phyloP scores from a whole-genome alignment of 768 basidiomycete species.

The Tricholoma hemisulphureum region DNA sequence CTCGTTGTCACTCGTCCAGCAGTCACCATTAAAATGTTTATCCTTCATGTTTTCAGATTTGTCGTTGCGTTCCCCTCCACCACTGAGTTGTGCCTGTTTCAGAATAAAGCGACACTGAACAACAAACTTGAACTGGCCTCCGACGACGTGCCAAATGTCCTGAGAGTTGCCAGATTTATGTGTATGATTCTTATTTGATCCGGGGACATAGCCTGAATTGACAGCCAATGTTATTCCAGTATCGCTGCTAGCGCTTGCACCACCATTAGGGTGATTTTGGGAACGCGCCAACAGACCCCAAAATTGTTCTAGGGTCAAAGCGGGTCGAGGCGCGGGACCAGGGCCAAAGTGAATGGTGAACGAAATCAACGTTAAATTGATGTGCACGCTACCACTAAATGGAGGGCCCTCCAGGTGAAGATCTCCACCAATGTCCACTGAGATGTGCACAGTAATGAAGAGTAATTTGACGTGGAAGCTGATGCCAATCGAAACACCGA shows the following conservation, averaged over 20 bases:
- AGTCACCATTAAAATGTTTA: too few relatives aligned
- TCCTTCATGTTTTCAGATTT: too few relatives aligned
- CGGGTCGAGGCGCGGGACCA: not conserved
- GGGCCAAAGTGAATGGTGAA: not conserved
- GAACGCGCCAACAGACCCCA: not conserved
- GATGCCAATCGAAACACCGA: not conserved
- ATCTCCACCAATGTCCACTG: not conserved
- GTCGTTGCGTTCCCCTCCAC: too few relatives aligned
- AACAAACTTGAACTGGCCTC: not conserved
- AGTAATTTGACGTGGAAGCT: not conserved
- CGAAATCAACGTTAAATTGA: not conserved
- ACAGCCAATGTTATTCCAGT: not conserved
- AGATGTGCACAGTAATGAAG: not conserved
- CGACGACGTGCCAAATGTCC: not conserved
- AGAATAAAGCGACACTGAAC: not conserved
- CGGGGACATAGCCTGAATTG: not conserved
- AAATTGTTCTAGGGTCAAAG: not conserved
- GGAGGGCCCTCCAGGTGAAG: conserved; percentile 3
- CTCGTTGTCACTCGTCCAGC: too few relatives aligned
- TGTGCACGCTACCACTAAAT: not conserved
- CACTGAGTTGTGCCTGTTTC: too few relatives aligned
- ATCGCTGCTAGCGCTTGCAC: not conserved
- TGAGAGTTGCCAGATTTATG: too few relatives aligned
- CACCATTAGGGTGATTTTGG: too few relatives aligned
- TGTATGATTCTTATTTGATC: not conserved